Evolutionary conservation across 495 filamentous ascomycete genomes (phyloP).

Genomic region (Penicillium turbatum): DNA sequence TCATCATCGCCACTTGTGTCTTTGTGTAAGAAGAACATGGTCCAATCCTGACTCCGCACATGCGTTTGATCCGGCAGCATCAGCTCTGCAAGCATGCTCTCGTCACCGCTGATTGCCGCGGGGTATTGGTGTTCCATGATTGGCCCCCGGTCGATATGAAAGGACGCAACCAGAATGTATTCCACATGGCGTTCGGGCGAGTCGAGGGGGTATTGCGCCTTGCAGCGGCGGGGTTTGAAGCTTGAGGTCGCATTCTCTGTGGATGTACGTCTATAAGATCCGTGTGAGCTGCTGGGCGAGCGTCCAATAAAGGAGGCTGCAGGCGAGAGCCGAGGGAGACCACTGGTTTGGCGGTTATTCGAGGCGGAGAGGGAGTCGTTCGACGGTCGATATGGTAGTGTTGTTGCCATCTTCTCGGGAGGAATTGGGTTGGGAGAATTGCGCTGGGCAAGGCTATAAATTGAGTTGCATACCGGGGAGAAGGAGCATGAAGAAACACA

Average conservation of each 20-base stretch:
- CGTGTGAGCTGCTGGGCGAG: conserved; percentile 48
- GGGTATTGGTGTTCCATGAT: conserved; percentile 99
- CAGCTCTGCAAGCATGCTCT: conserved; percentile 94
- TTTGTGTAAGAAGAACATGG: conserved; percentile 97
- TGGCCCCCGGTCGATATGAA: conserved; percentile 92
- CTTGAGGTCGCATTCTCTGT: conserved; percentile 38
- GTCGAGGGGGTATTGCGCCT: conserved; percentile 82
- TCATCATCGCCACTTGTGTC: conserved; percentile 79
- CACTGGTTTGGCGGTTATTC: conserved; percentile 47
- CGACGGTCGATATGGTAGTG: conserved; percentile 44
- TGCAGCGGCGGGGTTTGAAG: conserved; percentile 51
- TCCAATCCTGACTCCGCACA: conserved; percentile 95
- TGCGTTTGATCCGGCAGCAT: conserved; percentile 99
- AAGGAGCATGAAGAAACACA: not conserved
- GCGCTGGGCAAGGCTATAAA: conserved; percentile 8
- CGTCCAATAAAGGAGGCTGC: conserved; percentile 50
- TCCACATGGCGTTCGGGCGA: conserved; percentile 89
- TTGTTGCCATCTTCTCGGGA: conserved; percentile 35
- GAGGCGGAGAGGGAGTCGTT: conserved; percentile 32
- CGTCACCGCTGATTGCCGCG: conserved; percentile 90
- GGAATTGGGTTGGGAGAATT: conserved; percentile 14
- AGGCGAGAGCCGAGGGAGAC: conserved; percentile 53
- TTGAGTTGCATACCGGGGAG: conserved; percentile 15
- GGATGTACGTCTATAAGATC: conserved; percentile 42
- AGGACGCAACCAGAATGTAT: conserved; percentile 97